phyloP scores from a whole-genome alignment of 2,329 filamentous ascomycete species.

The Aspergillus viridinutans region DNA sequence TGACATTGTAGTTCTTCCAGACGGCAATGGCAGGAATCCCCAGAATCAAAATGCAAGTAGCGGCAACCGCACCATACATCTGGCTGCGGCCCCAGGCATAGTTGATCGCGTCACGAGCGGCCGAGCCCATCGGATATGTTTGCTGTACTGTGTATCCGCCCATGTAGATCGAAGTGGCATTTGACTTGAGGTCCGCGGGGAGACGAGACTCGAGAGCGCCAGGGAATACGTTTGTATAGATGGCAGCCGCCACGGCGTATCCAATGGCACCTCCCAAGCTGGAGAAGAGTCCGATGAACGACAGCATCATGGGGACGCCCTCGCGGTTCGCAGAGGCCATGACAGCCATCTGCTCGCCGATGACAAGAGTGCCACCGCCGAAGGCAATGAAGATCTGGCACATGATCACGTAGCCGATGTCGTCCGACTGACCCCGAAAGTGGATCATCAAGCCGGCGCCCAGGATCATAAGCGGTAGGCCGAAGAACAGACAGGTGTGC shows the following conservation, averaged over 20 bases:
- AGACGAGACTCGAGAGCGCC: conserved; percentile 43
- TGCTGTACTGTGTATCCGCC: conserved; percentile 26
- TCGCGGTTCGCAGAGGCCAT: conserved; percentile 54
- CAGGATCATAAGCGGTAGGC: conserved; percentile 49
- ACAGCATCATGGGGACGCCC: conserved; percentile 47
- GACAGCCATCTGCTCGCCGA: conserved; percentile 56
- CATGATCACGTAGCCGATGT: conserved; percentile 51
- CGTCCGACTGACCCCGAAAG: conserved; percentile 48
- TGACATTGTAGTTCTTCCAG: conserved; percentile 39
- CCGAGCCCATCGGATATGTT: conserved; percentile 26
- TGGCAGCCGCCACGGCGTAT: conserved; percentile 30
- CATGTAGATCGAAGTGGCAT: conserved; percentile 21
- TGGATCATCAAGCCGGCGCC: conserved; percentile 54
- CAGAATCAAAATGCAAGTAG: conserved; percentile 30
- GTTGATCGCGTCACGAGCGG: conserved; percentile 31
- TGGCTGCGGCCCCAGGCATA: conserved; percentile 38
- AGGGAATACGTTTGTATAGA: conserved; percentile 58
- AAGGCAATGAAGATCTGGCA: conserved; percentile 55
- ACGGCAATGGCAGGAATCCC: conserved; percentile 31
- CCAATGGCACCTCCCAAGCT: conserved; percentile 36
- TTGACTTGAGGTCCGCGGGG: conserved; percentile 29
- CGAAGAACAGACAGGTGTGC: conserved; percentile 48
- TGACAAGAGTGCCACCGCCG: conserved; percentile 51
- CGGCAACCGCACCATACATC: conserved; percentile 32
- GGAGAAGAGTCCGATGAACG: conserved; percentile 32